Evolutionary conservation across 805 yeast species (phyloP).

Genomic region (Candida loeiensis): DNA sequence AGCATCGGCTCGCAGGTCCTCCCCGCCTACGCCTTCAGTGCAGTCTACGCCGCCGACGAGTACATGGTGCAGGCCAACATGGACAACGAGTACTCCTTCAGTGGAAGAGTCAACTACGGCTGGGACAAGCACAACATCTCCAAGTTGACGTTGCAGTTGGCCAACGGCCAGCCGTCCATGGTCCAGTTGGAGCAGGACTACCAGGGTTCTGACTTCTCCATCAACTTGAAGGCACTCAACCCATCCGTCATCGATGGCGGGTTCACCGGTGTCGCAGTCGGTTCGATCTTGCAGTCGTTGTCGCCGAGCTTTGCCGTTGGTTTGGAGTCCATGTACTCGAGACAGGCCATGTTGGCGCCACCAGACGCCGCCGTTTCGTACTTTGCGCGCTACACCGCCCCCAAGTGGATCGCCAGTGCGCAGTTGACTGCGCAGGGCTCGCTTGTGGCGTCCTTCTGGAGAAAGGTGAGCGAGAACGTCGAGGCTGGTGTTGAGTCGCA

Average conservation of each 20-base stretch:
- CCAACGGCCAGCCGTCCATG: slow-evolving; percentile 88
- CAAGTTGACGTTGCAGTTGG: slow-evolving; percentile 83
- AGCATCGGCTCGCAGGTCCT: slow-evolving; percentile 79
- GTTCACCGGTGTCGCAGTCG: slow-evolving; percentile 90
- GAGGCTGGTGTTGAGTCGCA: slow-evolving; percentile 94
- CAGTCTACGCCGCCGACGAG: slow-evolving; percentile 82
- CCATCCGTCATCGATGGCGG: slow-evolving; percentile 74
- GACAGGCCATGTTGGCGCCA: slow-evolving; percentile 61
- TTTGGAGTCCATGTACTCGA: slow-evolving; percentile 86
- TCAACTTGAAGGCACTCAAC: slow-evolving; percentile 87
- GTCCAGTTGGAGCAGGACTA: slow-evolving; percentile 94
- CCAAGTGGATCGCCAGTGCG: slow-evolving; percentile 90
- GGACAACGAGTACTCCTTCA: slow-evolving; percentile 79
- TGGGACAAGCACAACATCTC: slow-evolving; percentile 79
- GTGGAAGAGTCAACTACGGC: slow-evolving; percentile 88
- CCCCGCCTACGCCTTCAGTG: slow-evolving; percentile 89
- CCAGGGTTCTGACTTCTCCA: slow-evolving; percentile 82
- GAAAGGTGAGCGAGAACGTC: slow-evolving; percentile 85
- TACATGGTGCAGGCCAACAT: slow-evolving; percentile 86
- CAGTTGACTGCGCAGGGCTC: slow-evolving; percentile 94
- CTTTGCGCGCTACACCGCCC: slow-evolving; percentile 84
- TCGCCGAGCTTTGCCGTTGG: slow-evolving; percentile 84
- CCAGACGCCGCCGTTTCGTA: slow-evolving; percentile 91
- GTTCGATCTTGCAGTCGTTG: slow-evolving; percentile 83
- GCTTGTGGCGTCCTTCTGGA: slow-evolving; percentile 85